phyloP scores from a whole-genome alignment of 169 alveolate genomes.

The Plasmodium adleri region DNA sequence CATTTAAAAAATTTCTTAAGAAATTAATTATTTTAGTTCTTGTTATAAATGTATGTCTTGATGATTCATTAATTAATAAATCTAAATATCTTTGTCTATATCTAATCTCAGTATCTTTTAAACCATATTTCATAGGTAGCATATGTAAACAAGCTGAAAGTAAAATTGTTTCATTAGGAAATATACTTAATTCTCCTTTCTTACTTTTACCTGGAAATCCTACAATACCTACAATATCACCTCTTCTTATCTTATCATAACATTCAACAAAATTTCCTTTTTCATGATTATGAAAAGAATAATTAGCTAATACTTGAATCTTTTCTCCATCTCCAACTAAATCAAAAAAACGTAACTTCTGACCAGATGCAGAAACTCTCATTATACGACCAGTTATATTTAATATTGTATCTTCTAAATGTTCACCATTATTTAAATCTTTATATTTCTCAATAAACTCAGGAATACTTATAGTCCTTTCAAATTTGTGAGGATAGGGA shows the following conservation, averaged over 20 bases:
- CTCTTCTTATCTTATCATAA: conserved; percentile 76
- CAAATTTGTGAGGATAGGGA: conserved; percentile 86
- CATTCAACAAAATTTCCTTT: conserved; percentile 85
- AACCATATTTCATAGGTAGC: conserved; percentile 96
- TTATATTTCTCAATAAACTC: conserved; percentile 91
- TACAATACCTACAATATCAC: conserved; percentile 82
- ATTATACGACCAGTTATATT: conserved; percentile 94
- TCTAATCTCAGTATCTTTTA: conserved; percentile 95
- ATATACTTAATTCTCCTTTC: conserved; percentile 97
- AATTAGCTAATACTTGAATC: conserved; percentile 92
- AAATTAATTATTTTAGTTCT: conserved; percentile 88
- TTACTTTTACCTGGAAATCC: conserved; percentile 93
- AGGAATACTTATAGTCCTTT: conserved; percentile 90
- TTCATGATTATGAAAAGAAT: conserved; percentile 83
- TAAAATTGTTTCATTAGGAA: conserved; percentile 89
- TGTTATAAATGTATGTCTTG: conserved; percentile 92
- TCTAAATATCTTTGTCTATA: conserved; percentile 98
- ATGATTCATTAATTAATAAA: conserved; percentile 93
- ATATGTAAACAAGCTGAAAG: conserved; percentile 97
- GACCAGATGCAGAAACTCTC: conserved; percentile 92
- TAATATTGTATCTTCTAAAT: conserved; percentile 87
- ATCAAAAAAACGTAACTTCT: conserved; percentile 93
- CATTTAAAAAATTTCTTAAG: conserved; percentile 91
- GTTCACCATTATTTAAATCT: conserved; percentile 89
- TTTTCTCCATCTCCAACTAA: conserved; percentile 91